These are phyloP conservation scores for Tieghemostelium lacteum DNA, from an alignment of 78 protist species.

Conservation along the genomic window DNA sequence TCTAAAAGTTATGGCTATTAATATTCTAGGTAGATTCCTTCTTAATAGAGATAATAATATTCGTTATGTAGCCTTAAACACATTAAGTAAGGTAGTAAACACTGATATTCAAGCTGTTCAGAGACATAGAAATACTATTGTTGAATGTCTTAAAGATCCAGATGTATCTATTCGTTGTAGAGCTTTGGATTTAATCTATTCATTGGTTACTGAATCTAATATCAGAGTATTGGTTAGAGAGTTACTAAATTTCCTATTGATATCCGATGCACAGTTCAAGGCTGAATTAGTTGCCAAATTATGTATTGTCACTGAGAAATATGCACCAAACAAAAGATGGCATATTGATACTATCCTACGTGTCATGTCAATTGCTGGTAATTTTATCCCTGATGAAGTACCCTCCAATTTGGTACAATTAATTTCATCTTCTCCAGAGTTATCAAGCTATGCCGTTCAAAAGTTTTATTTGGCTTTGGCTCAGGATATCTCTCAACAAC, in stretches of 20 bases:
- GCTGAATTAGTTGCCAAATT: slow-evolving; percentile 84
- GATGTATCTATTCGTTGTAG: slow-evolving; percentile 98
- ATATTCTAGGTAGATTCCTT: slow-evolving; percentile 97
- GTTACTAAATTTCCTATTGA: slow-evolving; percentile 83
- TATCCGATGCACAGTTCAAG: slow-evolving; percentile 89
- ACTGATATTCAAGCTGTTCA: slow-evolving; percentile 95
- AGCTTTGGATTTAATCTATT: slow-evolving; percentile 95
- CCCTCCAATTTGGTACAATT: slow-evolving; percentile 73
- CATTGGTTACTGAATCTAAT: slow-evolving; percentile 93
- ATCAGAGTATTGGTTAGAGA: slow-evolving; percentile 84
- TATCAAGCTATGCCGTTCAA: slow-evolving; percentile 86
- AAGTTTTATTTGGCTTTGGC: slow-evolving; percentile 70
- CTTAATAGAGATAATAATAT: slow-evolving; percentile 95
- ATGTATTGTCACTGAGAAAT: slow-evolving; percentile 87
- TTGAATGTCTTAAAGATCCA: slow-evolving; percentile 98
- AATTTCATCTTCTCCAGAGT: slow-evolving; percentile 69
- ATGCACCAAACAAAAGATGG: slow-evolving; percentile 95
- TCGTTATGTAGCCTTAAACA: slow-evolving; percentile 92
- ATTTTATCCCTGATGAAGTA: slow-evolving; percentile 88
- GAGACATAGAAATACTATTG: slow-evolving; percentile 95
- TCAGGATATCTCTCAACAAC: slow-evolving; percentile 77
- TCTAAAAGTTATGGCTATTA: slow-evolving; percentile 95
- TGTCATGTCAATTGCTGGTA: slow-evolving; percentile 89
- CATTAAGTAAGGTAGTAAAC: slow-evolving; percentile 86
- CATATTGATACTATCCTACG: slow-evolving; percentile 94